Evolutionary conservation across 768 basidiomycete species (phyloP), one percentile per base, ranked within the genome.

Genomic region (Termitomyces sp.): DNA sequence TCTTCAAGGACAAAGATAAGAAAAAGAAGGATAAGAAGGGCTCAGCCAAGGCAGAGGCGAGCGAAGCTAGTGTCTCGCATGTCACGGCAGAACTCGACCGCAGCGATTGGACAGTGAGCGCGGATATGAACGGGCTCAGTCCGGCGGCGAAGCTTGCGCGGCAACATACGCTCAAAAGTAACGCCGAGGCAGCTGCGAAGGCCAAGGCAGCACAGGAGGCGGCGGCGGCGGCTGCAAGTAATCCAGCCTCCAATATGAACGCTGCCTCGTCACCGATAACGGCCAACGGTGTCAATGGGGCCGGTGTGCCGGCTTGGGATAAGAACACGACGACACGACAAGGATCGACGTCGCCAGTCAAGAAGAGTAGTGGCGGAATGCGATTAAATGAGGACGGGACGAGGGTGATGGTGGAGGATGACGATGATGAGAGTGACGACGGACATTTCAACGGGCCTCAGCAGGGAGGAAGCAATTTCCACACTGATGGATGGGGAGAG

Each of bases 71-170:
- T 10, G 83, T 96, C 17, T 89, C 90, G 56, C 89, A 88, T 69
- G 93, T 87, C 45, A 88, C 92, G 14, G 94, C 88, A 1, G 94
- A 97, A 76, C 79, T 92, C 59, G 94, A 95, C 64, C 80, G 90
- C 65, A 77, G 71, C 12, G 90, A 91, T 67, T 90, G 89, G 86
- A 83, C 77, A 52, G 81, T 80, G 20, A 78, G 76, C 49, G 72
- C 69, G 51, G 79, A 86, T 60, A 73, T 92, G 77, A 85, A 82
- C 55, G 95, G 94, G 8, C 75, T 96, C 29, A 91, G 90, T 68
- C 95, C 95, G 7, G 95, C 95, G 15, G 95, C 95, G 3, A 88
- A 90, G 71, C 81, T 96, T 11, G 94, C 92, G 1, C 72, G 95
- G 46, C 92, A 95, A 71, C 94, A 96, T 72, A 97, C 95, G 5